Evolutionary conservation across 2,329 filamentous ascomycete genomes (phyloP).

Genomic region (Penicillium sp.): DNA sequence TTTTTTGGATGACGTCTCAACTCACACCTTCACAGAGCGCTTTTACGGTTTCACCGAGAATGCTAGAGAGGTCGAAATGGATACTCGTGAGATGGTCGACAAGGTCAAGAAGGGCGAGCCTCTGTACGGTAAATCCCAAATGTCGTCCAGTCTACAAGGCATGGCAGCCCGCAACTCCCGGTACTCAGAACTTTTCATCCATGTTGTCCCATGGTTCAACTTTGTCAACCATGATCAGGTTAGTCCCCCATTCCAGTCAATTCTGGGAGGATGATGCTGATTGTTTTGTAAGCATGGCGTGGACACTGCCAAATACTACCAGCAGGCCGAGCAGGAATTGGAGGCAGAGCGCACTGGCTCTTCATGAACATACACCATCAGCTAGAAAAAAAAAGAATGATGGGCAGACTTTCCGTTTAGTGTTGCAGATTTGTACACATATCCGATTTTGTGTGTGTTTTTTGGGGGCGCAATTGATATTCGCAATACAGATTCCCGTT

Average conservation of each 20-base stretch:
- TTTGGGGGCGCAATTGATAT: conserved; percentile 24
- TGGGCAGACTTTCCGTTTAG: conserved; percentile 12
- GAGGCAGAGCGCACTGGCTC: conserved; percentile 64
- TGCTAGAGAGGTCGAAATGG: conserved; percentile 84
- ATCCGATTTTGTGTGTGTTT: conserved; percentile 22
- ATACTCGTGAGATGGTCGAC: conserved; percentile 97
- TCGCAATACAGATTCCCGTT: conserved; percentile 20
- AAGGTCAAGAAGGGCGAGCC: conserved; percentile 91
- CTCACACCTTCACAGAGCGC: conserved; percentile 60
- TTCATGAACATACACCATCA: conserved; percentile 13
- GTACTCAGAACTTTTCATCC: conserved; percentile 80
- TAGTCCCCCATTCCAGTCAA: conserved; percentile 18
- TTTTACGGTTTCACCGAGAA: conserved; percentile 97
- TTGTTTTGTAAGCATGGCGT: conserved; percentile 74
- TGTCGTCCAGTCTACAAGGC: conserved; percentile 89
- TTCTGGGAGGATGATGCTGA: background rate
- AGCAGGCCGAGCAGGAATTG: conserved; percentile 88
- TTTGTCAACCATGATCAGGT: conserved; percentile 88
- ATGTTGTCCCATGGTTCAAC: conserved; percentile 94
- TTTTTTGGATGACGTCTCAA: background rate
- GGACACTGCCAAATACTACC: conserved; percentile 98
- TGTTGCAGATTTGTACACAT: conserved; percentile 27
- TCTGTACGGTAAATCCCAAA: conserved; percentile 75
- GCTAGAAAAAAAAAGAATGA: conserved; percentile 10
- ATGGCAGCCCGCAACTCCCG: conserved; percentile 89